Evolutionary conservation across 1,139 yeast genomes (phyloP), one percentile per base, ranked within the genome.

Genomic region (Lodderomyces elongisporus): DNA sequence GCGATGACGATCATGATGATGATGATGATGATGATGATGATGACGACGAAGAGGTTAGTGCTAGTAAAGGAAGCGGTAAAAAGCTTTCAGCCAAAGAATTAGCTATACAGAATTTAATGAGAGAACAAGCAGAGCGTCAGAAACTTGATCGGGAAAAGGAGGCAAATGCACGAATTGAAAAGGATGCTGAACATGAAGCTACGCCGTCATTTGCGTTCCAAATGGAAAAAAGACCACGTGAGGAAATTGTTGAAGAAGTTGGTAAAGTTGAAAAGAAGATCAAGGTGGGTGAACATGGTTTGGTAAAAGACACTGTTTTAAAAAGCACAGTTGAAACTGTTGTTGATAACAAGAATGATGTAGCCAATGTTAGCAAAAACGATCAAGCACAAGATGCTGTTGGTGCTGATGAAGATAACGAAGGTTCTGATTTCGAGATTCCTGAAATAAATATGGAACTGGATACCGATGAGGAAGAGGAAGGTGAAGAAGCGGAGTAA

Each of bases 391-490:
- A 10, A 8, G 22, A 24, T 7, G 10, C 7, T n/a, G 14, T 7
- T n/a, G 14, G 14, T 13, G 26, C 7, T 24, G 26, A 24, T n/a
- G 26, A 13, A 10, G 26, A 24, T n/a, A 24, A 24, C 14, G 26
- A 24, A 6, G 26, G 58, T 22, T 67, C 74, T 4, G 82, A 77
- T 40, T 70, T 77, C 38, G 83, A 74, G 41, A 74, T 77, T 39
- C 83, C 84, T 36, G 76, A 68, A 21, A 47, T 75, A 27, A 36
- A 38, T 26, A 15, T 36, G 16, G 42, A 40, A 24, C 39, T 33
- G 24, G 34, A 31, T 14, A 25, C 41, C 6, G 39, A 37, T 27
- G 40, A 37, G 21, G 41, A 39, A 30, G 33, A 18, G 12, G 33
- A 31, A 10, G 33, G n/a, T n/a, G n/a, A n/a, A n/a, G n/a, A n/a